Conservation (phyloP, 345 rosid species). For the Psidium guajava region DNA sequence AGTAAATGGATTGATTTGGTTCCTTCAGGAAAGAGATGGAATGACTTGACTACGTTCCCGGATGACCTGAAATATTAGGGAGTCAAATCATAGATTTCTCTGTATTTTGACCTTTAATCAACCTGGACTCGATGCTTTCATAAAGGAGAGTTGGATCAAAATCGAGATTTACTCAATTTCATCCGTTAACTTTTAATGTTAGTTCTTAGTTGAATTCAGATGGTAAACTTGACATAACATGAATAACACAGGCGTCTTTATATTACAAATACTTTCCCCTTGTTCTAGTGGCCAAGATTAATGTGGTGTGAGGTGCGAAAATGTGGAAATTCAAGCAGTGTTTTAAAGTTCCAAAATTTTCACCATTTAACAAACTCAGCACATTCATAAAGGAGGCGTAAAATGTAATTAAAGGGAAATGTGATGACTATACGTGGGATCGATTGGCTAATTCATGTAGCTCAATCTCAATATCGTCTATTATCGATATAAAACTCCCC, state of each 20-base stretch:
- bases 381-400: neutral
- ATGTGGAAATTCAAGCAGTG: neutral
- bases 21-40: no score
- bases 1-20: neutral
- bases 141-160: neutral
- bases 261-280: neutral
- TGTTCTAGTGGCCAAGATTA: neutral
- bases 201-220: neutral
- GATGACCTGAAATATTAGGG: neutral
- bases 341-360: neutral
- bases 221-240: neutral
- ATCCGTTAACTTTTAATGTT: neutral
- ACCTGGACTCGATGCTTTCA: neutral
- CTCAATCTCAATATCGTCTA: neutral
- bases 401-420: neutral
- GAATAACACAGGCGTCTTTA: neutral
- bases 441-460: neutral
- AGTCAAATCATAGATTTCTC: neutral
- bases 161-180: neutral
- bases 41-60: neutral
- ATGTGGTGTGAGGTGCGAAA: accelerated
- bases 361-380: neutral
- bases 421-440: neutral
- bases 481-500: neutral
- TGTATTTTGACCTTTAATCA: neutral